Conservation (phyloP, 257 asterid species). For the Capsicum pubescens region DNA sequence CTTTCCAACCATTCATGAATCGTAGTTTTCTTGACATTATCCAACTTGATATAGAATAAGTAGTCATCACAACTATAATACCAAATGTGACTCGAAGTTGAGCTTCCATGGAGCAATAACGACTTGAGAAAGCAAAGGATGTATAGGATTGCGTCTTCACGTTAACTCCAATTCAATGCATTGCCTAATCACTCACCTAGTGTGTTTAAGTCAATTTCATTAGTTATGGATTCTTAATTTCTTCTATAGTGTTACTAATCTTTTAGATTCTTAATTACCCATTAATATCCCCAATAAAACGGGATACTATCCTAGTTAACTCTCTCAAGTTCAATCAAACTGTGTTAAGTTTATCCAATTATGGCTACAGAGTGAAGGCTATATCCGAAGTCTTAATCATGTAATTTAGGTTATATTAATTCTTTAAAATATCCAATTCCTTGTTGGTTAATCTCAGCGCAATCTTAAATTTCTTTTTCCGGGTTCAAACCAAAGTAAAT, state of each 20-base stretch:
- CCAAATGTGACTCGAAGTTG: background rate
- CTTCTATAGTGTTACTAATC: background rate
- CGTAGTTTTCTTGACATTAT: conserved; percentile 23
- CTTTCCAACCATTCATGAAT: background rate
- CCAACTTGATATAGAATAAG: background rate
- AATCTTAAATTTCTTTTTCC: background rate
- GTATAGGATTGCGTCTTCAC: conserved; percentile 4
- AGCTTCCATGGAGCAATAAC: background rate
- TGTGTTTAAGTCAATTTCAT: background rate
- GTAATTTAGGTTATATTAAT: background rate
- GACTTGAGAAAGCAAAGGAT: background rate
- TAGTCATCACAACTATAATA: conserved; percentile 10
- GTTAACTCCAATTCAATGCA: background rate
- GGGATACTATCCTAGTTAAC: background rate
- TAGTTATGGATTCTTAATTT: background rate
- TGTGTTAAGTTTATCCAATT: background rate
- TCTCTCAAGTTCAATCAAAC: background rate
- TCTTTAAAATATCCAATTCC: background rate
- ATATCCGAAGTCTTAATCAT: background rate
- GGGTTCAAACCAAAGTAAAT: background rate
- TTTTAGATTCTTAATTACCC: background rate
- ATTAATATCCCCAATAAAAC: background rate
- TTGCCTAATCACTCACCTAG: conserved; percentile 20
- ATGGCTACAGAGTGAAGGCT: background rate
- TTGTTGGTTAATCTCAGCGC: background rate